Base-by-base conservation (phyloP, 1,139 yeast species). In the Yamadazyma siamensis region DNA sequence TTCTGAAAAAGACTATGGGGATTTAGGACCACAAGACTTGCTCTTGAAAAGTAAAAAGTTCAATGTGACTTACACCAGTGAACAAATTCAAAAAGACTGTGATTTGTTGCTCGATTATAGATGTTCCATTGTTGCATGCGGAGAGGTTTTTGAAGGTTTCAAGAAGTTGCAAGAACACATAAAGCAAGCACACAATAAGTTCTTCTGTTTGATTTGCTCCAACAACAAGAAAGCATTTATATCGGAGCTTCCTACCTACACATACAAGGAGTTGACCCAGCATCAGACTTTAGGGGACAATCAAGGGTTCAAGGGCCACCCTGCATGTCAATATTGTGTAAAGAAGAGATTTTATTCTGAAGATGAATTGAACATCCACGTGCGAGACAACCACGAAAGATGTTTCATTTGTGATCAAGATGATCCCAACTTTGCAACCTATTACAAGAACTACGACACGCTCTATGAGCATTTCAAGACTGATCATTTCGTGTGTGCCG, bases 341-440 rank as follows among this genome's bases (percentile, higher is more conserved):
- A 77, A 78, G 2, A 71, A 65, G 43, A 59, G 95, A 35, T 89
- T 86, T 52, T 91, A 91, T 52, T 87, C 96, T 0, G 88, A 80
- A 32, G 96, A 91, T 51, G 97, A 89, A 52, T 66, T 88, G 45
- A 78, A 76, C 46, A 59, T 80, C 23, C 99, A 91, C 55, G 73
- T 91, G 59, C 69, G 96, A 45, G 86, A 86, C 39, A 65, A 65
- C 33, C 98, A 91, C 55, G 96, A 89, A 53, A 77, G 81, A 44
- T 91, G 99, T 55, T 85, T 81, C 47, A 78, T 94, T 23, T 91
- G 99, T 61, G 95, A 88, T 45, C 80, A 76, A 49, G 65, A 77
- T 11, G 68, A 71, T 41, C 75, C 84, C 1, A 61, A 75, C 13
- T 64, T 70, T 4, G 94, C 94, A 0, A 87, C 80, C 47, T 88